Evolutionary conservation across 176 grass and related monocot genomes (phyloP).

Genomic region (Hyparrhenia diplandra): DNA sequence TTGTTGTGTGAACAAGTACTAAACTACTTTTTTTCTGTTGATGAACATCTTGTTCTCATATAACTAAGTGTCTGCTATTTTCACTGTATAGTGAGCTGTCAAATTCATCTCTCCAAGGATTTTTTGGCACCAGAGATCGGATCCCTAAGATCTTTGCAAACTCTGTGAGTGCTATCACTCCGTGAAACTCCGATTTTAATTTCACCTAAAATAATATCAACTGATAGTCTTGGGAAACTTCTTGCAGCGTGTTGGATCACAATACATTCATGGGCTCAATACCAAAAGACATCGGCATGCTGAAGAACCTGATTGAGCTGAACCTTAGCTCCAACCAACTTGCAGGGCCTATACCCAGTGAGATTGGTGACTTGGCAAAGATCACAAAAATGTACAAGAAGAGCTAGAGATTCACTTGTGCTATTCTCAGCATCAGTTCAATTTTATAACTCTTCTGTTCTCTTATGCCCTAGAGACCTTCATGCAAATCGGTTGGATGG

Average conservation of each 20-base stretch:
- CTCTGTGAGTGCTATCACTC: conserved; percentile 43
- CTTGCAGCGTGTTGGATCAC: conserved; percentile 52
- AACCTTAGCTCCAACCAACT: conserved; percentile 66
- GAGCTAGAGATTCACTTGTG: not conserved
- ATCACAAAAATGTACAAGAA: conserved; percentile 70
- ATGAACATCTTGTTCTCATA: not conserved
- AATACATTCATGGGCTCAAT: conserved; percentile 63
- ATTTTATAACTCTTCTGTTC: conserved; percentile 29
- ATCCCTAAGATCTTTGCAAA: conserved; percentile 53
- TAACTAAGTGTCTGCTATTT: not conserved
- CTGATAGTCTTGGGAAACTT: not conserved
- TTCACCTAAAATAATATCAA: not conserved
- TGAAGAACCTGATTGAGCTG: conserved; percentile 48
- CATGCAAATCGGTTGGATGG: conserved; percentile 70
- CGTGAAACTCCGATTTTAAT: not conserved
- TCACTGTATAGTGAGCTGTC: conserved; percentile 53
- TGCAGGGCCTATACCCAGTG: conserved; percentile 52
- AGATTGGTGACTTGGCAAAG: conserved; percentile 53
- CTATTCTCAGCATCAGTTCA: not conserved
- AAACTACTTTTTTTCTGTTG: not conserved
- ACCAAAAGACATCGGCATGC: conserved; percentile 50
- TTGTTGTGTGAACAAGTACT: not conserved
- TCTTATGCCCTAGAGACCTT: conserved; percentile 71
- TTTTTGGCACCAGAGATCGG: conserved; percentile 58
- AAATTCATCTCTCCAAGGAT: conserved; percentile 71